Conservation (phyloP, 2,329 filamentous ascomycete genomes). For the Chaetomiaceae sp. region DNA sequence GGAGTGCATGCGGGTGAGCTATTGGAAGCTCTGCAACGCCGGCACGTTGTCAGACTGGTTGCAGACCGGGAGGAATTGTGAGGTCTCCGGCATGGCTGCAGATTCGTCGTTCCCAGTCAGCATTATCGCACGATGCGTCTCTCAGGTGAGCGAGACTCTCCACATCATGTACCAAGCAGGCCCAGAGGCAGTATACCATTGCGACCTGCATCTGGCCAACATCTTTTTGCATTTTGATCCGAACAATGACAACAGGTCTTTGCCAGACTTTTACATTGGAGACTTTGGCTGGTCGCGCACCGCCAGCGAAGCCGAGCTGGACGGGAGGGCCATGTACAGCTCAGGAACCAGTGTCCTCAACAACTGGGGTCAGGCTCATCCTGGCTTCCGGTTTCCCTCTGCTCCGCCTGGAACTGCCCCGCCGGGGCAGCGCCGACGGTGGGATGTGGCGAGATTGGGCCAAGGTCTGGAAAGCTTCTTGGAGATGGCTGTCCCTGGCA, state of each 20-base stretch:
- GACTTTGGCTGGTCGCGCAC: constrained; percentile 13
- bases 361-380: not conserved
- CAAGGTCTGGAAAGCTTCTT: not conserved
- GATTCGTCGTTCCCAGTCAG: constrained; percentile 7
- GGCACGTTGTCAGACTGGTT: not conserved
- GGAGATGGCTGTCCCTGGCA: not conserved
- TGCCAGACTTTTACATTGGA: constrained; percentile 13
- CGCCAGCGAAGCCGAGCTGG: not conserved
- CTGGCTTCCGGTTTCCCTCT: not conserved
- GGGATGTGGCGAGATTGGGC: not conserved
- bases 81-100: too few species aligned
- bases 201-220: constrained; percentile 15
- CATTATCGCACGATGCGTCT: constrained; percentile 9
- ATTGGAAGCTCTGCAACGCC: constrained; percentile 18
- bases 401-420: not conserved
- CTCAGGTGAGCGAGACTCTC: constrained; percentile 16
- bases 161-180: constrained; percentile 18
- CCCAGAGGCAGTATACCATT: constrained; percentile 9
- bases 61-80: too few species aligned
- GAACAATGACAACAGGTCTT: not conserved
- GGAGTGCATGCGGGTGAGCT: not conserved
- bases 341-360: not conserved
- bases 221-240: constrained; percentile 14
- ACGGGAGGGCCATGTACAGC: not conserved
- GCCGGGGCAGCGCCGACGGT: not conserved